phyloP scores from a whole-genome alignment of 768 basidiomycete species.

The Macrolepiota albuminosa region DNA sequence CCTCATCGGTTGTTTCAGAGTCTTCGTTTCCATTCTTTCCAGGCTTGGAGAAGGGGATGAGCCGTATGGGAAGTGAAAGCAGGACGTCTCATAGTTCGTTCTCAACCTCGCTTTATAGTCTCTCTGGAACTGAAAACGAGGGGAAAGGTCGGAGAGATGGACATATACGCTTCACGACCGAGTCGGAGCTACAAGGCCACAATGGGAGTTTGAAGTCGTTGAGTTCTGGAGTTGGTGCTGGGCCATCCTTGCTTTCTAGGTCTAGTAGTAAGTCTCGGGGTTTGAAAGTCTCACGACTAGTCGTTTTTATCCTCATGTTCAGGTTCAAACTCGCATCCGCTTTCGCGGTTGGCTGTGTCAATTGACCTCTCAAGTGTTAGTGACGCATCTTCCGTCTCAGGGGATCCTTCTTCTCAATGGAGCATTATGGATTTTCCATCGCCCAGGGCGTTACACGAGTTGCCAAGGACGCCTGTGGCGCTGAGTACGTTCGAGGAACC shows the following conservation, averaged over 20 bases:
- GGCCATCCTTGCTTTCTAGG: background rate
- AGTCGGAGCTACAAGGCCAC: background rate
- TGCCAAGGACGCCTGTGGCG: conserved; percentile 44
- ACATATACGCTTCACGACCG: background rate
- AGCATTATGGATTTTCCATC: conserved; percentile 51
- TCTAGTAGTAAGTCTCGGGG: background rate
- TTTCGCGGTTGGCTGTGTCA: background rate
- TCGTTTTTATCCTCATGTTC: background rate
- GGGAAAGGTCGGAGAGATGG: background rate
- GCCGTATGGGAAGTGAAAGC: background rate
- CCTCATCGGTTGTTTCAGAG: background rate
- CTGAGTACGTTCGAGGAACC: conserved; percentile 71
- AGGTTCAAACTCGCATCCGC: background rate
- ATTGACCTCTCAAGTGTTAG: too few species aligned
- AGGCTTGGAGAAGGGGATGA: background rate
- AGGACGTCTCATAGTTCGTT: background rate
- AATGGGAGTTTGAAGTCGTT: background rate
- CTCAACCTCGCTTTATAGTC: background rate
- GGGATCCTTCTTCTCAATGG: background rate
- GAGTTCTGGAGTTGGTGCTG: background rate
- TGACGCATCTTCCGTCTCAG: background rate
- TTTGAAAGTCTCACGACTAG: background rate
- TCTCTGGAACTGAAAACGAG: background rate
- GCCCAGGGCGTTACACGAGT: conserved; percentile 55
- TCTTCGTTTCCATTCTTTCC: background rate